These are phyloP conservation scores for Bonia amplexicaulis DNA, from an alignment of 176 grass and related monocot species.

Conservation along the genomic window DNA sequence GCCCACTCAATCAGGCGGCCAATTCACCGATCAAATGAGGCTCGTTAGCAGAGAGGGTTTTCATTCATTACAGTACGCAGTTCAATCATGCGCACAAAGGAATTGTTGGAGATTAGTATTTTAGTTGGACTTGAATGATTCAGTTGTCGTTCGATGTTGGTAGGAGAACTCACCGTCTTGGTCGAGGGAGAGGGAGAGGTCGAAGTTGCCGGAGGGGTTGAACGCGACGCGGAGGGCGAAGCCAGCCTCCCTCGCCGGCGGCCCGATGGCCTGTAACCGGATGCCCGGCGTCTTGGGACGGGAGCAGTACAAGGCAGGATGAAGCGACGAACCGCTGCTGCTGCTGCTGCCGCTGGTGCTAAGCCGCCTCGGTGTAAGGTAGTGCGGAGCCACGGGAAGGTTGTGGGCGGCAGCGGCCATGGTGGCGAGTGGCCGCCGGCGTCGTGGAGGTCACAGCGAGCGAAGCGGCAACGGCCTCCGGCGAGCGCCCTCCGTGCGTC, in stretches of 20 bases:
- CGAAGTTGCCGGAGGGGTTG: constrained; percentile 82
- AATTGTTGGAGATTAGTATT: background rate
- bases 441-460: background rate
- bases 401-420: background rate
- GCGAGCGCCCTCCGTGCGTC: background rate
- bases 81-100: background rate
- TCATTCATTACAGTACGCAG: background rate
- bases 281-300: background rate
- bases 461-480: constrained; percentile 6
- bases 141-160: background rate
- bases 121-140: background rate
- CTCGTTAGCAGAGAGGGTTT: background rate
- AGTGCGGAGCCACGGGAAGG: background rate
- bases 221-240: constrained; percentile 54
- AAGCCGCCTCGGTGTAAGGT: background rate
- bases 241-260: background rate
- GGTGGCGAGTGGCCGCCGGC: background rate
- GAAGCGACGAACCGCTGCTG: background rate
- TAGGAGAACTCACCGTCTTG: constrained; percentile 29
- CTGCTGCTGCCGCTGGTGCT: background rate
- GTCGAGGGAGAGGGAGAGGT: constrained; percentile 60
- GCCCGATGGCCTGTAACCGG: background rate
- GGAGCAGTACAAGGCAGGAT: background rate
- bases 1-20: too few relatives aligned
- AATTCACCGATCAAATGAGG: background rate